Conservation (phyloP, 1,284 basidiomycete species). For the Chalciporus sp. region DNA sequence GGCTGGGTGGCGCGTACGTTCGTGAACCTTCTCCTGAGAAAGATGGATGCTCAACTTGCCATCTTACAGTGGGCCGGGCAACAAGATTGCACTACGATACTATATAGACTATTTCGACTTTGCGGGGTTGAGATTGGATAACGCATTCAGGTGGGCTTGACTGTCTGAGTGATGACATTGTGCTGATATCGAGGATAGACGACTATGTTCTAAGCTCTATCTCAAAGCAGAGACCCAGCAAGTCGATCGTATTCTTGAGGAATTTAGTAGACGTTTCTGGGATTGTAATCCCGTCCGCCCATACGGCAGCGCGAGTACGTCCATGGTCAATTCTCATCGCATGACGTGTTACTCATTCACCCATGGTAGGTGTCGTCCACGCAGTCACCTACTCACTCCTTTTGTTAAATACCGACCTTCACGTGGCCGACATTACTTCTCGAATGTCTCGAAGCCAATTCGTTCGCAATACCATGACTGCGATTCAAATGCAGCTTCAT, state of each 20-base stretch:
- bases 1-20: constrained; percentile 87
- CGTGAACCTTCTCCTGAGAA: background rate
- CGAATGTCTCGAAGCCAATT: constrained; percentile 97
- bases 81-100: constrained; percentile 71
- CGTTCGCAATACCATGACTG: constrained; percentile 86
- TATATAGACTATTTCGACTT: constrained; percentile 95
- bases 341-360: constrained; percentile 9
- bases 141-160: constrained; percentile 78
- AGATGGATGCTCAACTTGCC: constrained; percentile 12
- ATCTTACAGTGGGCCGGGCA: constrained; percentile 66
- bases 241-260: constrained; percentile 93
- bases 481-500: constrained; percentile 77
- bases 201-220: constrained; percentile 88
- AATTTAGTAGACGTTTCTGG: constrained; percentile 88
- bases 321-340: constrained; percentile 6
- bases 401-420: constrained; percentile 95
- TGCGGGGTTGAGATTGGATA: constrained; percentile 76
- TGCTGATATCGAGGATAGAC: constrained; percentile 45
- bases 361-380: constrained; percentile 78
- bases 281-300: constrained; percentile 84
- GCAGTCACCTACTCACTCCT: constrained; percentile 92
- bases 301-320: constrained; percentile 82
- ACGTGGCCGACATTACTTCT: constrained; percentile 86
- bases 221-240: constrained; percentile 97
- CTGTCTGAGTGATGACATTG: background rate